Base-by-base conservation (phyloP, 139 green algal genomes). In the Chlamydomonas schloesseri region DNA sequence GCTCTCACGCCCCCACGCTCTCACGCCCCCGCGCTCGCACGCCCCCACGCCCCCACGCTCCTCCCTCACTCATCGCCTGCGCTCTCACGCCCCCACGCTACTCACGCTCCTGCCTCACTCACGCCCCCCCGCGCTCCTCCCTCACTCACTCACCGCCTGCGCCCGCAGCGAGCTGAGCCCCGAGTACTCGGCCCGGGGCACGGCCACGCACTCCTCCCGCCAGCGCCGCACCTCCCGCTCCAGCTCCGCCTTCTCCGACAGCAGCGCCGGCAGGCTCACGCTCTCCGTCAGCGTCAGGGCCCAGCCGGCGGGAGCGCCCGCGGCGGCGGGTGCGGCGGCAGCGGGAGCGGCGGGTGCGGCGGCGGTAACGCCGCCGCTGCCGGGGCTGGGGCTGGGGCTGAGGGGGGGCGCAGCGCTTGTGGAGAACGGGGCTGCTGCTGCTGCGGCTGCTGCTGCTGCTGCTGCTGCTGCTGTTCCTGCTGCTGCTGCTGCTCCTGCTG, bases 161-260 rank as follows among this genome's bases (percentile, higher is more conserved):
- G 13, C 17, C 37, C 62, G 24, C 37, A 73, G 8, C 1, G 37
- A 47, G 58, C 60, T 33, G 34, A 83, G 75, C 75, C 73, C 75
- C 15, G 57, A 18, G 58, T 73, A 83, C 58, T 83, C 75, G 33
- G 75, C 58, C 24, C 75, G 34, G 0, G 75, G 58, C 58, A 83
- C 75, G 36, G 75, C 75, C 75, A 83, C 58, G 33, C 34, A 83
- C 36, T 72, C 75, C 58, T 58, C 34, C 24, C 58, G 34, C 26
- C 18, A 33, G 23, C 36, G 14, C 36, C 26, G 24, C 60, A 83
- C 26, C 76, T 83, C 36, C 17, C 60, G 58, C 76, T 83, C 58
- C 60, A 83, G 60, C 31, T 37, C 62, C 11, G 76, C 76, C 76
- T 83, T 83, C 37, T 60, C 76, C 29, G 60, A 14, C 36, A 83